Evolutionary conservation across 306 rosid genomes (phyloP).

Genomic region (Ormosia semicastrata): DNA sequence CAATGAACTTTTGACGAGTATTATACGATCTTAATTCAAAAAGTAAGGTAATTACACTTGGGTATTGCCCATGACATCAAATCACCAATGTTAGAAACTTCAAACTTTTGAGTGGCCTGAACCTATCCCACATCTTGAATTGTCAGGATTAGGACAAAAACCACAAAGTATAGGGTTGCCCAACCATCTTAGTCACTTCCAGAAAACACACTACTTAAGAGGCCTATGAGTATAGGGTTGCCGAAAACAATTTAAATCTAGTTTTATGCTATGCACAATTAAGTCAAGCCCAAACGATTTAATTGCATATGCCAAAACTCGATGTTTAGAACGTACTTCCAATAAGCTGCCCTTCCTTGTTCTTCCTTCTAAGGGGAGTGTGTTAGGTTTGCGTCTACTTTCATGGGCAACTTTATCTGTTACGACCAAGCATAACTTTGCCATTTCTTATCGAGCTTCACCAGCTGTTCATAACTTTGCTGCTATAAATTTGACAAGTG

Average conservation of each 20-base stretch:
- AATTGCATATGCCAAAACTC: not conserved
- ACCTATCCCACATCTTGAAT: not conserved
- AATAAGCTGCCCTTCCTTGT: not conserved
- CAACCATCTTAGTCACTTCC: slow-evolving; percentile 28
- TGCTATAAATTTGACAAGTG: not conserved
- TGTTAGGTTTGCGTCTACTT: slow-evolving; percentile 28
- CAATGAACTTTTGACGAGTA: slow-evolving; percentile 38
- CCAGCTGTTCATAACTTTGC: not conserved
- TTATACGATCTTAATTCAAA: not conserved
- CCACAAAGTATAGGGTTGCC: too few species aligned
- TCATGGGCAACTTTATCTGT: slow-evolving; percentile 15
- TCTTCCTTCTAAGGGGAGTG: not conserved
- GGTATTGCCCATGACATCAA: not conserved
- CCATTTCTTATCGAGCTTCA: not conserved
- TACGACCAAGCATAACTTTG: not conserved
- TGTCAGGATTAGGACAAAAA: slow-evolving; percentile 14
- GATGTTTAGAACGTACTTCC: not conserved
- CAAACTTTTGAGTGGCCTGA: not conserved
- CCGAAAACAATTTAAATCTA: slow-evolving; percentile 9
- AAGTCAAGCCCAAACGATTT: slow-evolving; percentile 24
- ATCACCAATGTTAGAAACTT: not conserved
- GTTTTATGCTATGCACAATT: not conserved
- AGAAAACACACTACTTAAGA: not conserved
- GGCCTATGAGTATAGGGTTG: slow-evolving; percentile 16
- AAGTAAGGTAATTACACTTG: not conserved